Percentiles rank a stretch among this genome's conserved stretches.
Evolutionary conservation across 345 rosid genomes (phyloP).

Genomic region (Erysimum cheiranthoides): DNA sequence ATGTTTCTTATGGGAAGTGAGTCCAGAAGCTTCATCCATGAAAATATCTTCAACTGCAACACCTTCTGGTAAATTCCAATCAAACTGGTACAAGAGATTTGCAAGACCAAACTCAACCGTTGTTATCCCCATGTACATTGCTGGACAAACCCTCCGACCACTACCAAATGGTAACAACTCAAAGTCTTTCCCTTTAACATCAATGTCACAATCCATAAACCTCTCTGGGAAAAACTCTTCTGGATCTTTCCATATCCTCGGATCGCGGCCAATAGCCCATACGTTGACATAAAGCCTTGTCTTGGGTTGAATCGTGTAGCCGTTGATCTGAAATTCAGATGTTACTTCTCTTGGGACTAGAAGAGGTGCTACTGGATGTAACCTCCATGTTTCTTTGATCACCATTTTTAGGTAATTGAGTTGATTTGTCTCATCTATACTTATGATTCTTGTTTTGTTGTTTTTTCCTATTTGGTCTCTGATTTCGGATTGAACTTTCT

Average conservation of each 20-base stretch:
- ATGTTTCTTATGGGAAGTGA: constrained; percentile 35
- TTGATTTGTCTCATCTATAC: constrained; percentile 22
- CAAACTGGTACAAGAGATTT: constrained; percentile 42
- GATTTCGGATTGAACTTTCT: constrained; percentile 60
- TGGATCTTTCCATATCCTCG: constrained; percentile 43
- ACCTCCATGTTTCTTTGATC: constrained; percentile 51
- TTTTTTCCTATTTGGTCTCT: constrained; percentile 40
- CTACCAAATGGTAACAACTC: constrained; percentile 44
- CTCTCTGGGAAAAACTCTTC: constrained; percentile 51
- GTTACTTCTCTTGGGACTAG: constrained; percentile 51
- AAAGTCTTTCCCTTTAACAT: constrained; percentile 47
- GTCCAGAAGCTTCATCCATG: constrained; percentile 43
- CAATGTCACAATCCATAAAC: constrained; percentile 43
- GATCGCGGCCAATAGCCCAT: constrained; percentile 52
- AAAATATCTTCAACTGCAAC: constrained; percentile 17
- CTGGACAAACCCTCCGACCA: constrained; percentile 54
- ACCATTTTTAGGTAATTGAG: constrained; percentile 52
- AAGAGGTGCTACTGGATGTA: constrained; percentile 52
- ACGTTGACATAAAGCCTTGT: constrained; percentile 49
- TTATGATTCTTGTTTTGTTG: constrained; percentile 28
- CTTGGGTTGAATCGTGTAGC: constrained; percentile 44
- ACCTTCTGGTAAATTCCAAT: constrained; percentile 50
- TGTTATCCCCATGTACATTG: constrained; percentile 38
- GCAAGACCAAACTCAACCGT: constrained; percentile 47
- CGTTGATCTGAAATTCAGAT: constrained; percentile 37